Percentiles rank a stretch among this genome's conserved stretches.
These are phyloP conservation scores for Ottelia alismoides DNA, from an alignment of 106 monocot species.

Conservation along the genomic window DNA sequence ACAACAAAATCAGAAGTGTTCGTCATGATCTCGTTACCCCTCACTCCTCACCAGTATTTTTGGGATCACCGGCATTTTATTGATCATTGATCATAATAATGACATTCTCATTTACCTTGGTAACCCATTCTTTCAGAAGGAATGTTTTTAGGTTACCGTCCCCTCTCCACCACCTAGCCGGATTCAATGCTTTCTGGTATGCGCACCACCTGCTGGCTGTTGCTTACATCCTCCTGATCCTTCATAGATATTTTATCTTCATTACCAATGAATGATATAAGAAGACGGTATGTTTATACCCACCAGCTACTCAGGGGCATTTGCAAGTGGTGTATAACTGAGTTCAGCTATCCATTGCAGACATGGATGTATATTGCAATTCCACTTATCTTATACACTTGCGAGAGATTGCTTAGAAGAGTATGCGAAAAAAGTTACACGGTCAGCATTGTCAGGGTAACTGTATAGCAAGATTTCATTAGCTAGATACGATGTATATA, in stretches of 20 bases:
- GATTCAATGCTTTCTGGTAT: conserved; percentile 98
- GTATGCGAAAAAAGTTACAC: conserved; percentile 57
- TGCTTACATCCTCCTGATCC: conserved; percentile 53
- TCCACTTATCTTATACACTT: conserved; percentile 54
- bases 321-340: no score
- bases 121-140: conserved; percentile 73
- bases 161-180: conserved; percentile 66
- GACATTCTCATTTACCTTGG: conserved; percentile 77
- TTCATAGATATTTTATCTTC: conserved; percentile 72
- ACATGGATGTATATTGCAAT: conserved; percentile 90
- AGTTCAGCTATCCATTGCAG: no score
- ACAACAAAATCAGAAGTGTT: no score
- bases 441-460: conserved; percentile 74
- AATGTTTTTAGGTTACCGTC: conserved; percentile 80
- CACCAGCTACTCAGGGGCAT: no score
- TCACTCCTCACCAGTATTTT: no score
- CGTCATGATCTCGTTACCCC: no score
- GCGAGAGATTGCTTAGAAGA: conserved; percentile 68
- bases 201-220: conserved; percentile 77
- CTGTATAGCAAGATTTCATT: no score
- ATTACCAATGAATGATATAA: conserved; percentile 83
- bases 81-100: conserved; percentile 78
- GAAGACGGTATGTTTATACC: conserved; percentile 75
- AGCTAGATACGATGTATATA: neutral
- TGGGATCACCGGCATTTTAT: conserved; percentile 74